Evolutionary conservation across 202 grass and related monocot genomes (phyloP), one percentile per base, ranked within the genome.

Genomic region (Zizania palustris): DNA sequence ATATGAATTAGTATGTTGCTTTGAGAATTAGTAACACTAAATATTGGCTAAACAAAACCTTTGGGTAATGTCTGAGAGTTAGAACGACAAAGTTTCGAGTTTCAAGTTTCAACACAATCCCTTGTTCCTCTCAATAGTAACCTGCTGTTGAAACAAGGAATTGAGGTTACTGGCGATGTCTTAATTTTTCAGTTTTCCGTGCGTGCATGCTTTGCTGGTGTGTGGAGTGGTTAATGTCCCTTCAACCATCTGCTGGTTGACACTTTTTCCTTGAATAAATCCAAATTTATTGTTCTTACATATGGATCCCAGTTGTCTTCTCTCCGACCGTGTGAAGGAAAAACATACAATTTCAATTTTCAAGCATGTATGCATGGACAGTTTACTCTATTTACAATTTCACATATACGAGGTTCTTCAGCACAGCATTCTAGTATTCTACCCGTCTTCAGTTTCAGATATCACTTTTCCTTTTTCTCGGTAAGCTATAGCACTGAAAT

Each of bases 151-250:
- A 91, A 70, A 86, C 46, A 90, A 20, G 80, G 88, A 65, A 76
- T 65, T 18, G 80, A 74, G 71, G 63, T 91, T 50, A 65, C 65
- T 13, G 88, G 82, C 42, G 84, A 85, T 48, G 85, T 79, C 12
- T 77, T n/a, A n/a, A n/a, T n/a, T 91, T 10, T 91, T 84, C 7
- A 16, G 28, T 28, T 28, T n/a, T 16, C 51, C 81, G 82, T n/a
- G 84, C 84, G 6, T 85, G 81, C 36, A 81, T 81, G 3, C 84
- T 87, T 77, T 80, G 84, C 44, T 87, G 84, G 88, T 90, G 84
- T 60, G 63, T 90, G 13, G 84, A 90, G 49, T 90, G 88, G 76
- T 81, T 80, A 91, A 64, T 55, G 21, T 34, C 43, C 5, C 36
- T 66, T 1, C 5, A 48, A 56, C 22, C 36, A 58, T 63, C 40